Evolutionary conservation across 495 filamentous ascomycete genomes (phyloP).

Genomic region (Podospora conica): DNA sequence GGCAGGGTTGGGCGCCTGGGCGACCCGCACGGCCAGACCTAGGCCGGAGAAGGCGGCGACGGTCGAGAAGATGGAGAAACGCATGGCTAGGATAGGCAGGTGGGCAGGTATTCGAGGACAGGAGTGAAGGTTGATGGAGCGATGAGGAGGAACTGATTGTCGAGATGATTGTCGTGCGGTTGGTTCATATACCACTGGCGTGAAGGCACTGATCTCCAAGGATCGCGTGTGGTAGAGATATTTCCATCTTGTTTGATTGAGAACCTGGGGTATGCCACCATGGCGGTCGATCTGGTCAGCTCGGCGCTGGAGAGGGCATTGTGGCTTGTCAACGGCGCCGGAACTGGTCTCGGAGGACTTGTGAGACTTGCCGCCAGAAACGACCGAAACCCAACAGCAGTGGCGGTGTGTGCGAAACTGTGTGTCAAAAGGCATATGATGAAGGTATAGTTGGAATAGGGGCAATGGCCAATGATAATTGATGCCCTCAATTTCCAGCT

Average conservation of each 20-base stretch:
- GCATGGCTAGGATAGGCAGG: conserved; percentile 10
- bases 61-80: conserved; percentile 16
- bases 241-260: neutral
- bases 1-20: conserved; percentile 11
- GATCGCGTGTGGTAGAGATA: neutral
- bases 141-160: neutral
- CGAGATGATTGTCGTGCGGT: too few relatives aligned
- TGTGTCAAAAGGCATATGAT: neutral
- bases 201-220: too few relatives aligned
- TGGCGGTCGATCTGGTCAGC: neutral
- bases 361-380: neutral
- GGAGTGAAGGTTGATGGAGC: neutral
- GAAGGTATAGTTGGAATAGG: neutral
- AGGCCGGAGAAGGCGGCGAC: conserved; percentile 7
- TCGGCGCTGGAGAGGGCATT: neutral
- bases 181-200: neutral
- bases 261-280: neutral
- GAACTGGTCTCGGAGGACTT: neutral
- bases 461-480: neutral
- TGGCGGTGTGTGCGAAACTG: neutral
- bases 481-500: neutral
- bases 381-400: neutral
- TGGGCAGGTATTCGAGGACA: too few relatives aligned
- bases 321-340: neutral
- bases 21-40: neutral